Base-by-base conservation (phyloP, 371 early-diverging fungal species). In the Mucor piriformis region DNA sequence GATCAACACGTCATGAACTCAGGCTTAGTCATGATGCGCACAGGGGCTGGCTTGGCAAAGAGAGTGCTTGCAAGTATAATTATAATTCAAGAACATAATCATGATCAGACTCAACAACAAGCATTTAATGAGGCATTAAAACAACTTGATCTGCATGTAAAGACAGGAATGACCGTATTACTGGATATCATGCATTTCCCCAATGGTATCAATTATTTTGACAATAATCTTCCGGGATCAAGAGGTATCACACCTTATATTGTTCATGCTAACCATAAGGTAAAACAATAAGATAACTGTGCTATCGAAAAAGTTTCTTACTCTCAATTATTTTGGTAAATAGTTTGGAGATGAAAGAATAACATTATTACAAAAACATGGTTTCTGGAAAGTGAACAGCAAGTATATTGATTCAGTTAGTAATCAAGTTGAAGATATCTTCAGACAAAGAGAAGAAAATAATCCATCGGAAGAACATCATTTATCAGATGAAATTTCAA, bases 181-280 rank as follows among this genome's bases (percentile, higher is more conserved):
- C n/a, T 69, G 25, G 69, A 69, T 49, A 43, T 51, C 3, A 33
- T 64, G 10, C 65, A 69, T 42, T 69, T 69, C 24, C 65, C 66
- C 2, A 64, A 64, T n/a, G 69, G 69, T 3, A 18, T 29, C 3
- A 24, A 23, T 23, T 66, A 54, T 20, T 66, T 66, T 50, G 54
- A 56, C 13, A 43, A 43, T 8, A 47, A 58, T 15, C 44, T 57
- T 12, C 35, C 57, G 0, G 25, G 34, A 8, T 27, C 54, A 11
- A 58, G 44, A 16, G 62, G 54, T 3, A 62, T 66, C 16, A n/a
- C 57, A 8, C 67, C 67, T 44, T 66, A 57, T 46, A 58, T 66
- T 23, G 29, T 66, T 16, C 58, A 66, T 54, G 57, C 37, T 11
- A 62, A 66, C 43, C 61, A 61, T 24, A 66, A 66, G 62, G 67